These are phyloP conservation scores for Epichloe coenophiala DNA, from an alignment of 2,329 filamentous ascomycete genomes.

Conservation along the genomic window DNA sequence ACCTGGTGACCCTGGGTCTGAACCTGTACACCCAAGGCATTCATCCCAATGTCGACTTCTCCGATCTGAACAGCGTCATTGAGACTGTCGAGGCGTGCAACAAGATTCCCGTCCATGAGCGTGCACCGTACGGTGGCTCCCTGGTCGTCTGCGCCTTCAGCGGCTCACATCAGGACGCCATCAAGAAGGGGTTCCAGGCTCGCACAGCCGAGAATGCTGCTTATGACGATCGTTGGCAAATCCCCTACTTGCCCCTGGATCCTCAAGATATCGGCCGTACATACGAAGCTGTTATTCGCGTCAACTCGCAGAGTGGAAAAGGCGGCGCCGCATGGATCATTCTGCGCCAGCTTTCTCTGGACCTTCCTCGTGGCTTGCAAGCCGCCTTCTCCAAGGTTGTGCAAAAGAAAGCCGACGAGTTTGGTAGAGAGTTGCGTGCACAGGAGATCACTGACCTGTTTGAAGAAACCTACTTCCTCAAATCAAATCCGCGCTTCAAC, in stretches of 20 bases:
- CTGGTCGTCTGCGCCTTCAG: slow-evolving; percentile 88
- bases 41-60: slow-evolving; percentile 77
- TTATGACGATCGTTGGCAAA: slow-evolving; percentile 60
- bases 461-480: slow-evolving; percentile 74
- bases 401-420: slow-evolving; percentile 64
- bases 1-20: slow-evolving; percentile 80
- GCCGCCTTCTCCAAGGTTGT: slow-evolving; percentile 82
- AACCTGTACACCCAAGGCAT: slow-evolving; percentile 95
- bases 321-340: slow-evolving; percentile 93
- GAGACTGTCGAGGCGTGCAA: slow-evolving; percentile 83
- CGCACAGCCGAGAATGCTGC: slow-evolving; percentile 47
- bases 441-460: slow-evolving; percentile 81
- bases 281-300: slow-evolving; percentile 96
- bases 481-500: slow-evolving; percentile 69
- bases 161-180: slow-evolving; percentile 88
- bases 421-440: slow-evolving; percentile 72
- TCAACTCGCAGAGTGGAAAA: slow-evolving; percentile 94
- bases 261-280: slow-evolving; percentile 86
- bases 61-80: slow-evolving; percentile 73
- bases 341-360: slow-evolving; percentile 74
- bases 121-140: slow-evolving; percentile 81
- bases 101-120: slow-evolving; percentile 85
- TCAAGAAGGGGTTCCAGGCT: slow-evolving; percentile 76
- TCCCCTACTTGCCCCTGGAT: slow-evolving; percentile 88
- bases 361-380: slow-evolving; percentile 84